Percentiles rank a stretch among this genome's conserved stretches.
These are phyloP conservation scores for Physcia stellaris DNA, from an alignment of 495 filamentous ascomycete genomes.

Conservation along the genomic window DNA sequence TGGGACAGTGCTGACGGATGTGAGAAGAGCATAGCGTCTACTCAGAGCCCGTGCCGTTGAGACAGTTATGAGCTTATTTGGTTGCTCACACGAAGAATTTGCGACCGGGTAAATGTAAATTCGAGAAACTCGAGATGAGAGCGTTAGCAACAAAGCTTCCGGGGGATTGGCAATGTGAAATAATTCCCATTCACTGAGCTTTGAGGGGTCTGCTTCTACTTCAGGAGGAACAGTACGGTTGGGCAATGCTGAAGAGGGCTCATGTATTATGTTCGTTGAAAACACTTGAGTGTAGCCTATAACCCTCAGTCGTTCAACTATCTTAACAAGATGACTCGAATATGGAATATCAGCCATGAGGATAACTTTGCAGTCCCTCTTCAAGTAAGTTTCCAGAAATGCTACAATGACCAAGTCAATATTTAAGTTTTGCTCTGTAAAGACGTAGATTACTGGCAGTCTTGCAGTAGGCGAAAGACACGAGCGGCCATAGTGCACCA, in stretches of 20 bases:
- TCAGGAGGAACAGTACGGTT: constrained; percentile 56
- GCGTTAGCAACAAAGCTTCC: constrained; percentile 69
- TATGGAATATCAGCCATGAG: constrained; percentile 88
- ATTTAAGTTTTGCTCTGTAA: constrained; percentile 57
- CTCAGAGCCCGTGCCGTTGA: constrained; percentile 49
- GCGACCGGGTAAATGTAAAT: constrained; percentile 68
- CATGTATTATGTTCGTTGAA: constrained; percentile 56
- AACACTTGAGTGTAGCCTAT: constrained; percentile 59
- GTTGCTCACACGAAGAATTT: constrained; percentile 16
- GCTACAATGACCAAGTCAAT: constrained; percentile 39
- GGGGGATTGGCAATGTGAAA: constrained; percentile 88
- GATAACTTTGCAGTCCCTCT: constrained; percentile 49
- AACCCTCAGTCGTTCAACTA: constrained; percentile 35
- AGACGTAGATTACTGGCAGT: constrained; percentile 84
- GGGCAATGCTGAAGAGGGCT: constrained; percentile 71
- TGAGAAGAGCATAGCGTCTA: constrained; percentile 75
- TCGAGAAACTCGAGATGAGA: constrained; percentile 64
- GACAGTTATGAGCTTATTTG: constrained; percentile 28
- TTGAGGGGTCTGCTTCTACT: constrained; percentile 31
- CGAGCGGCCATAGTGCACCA: constrained; percentile 88
- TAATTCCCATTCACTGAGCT: constrained; percentile 56
- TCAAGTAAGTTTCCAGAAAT: constrained; percentile 56
- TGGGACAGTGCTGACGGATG: constrained; percentile 62
- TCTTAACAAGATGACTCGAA: constrained; percentile 45
- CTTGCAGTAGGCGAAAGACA: constrained; percentile 85